Percentiles rank a stretch among this genome's conserved stretches.
phyloP scores from a whole-genome alignment of 257 asterid genomes.

The Agastache rugosa region DNA sequence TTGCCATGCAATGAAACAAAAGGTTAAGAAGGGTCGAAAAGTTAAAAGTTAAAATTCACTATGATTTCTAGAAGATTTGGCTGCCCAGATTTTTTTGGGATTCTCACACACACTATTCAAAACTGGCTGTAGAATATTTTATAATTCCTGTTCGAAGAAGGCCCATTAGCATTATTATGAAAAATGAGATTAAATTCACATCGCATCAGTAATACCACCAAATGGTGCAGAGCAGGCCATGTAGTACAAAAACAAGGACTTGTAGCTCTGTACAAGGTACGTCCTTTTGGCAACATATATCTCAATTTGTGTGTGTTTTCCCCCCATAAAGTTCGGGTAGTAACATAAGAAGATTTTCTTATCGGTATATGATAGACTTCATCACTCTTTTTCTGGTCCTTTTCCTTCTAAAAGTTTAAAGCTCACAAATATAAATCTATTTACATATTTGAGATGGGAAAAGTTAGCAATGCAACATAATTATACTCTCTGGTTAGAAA shows the following conservation, averaged over 20 bases:
- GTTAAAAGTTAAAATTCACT: neutral
- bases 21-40: neutral
- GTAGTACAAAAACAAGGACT: neutral
- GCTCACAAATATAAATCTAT: too few relatives aligned
- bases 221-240: neutral
- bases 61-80: neutral
- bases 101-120: constrained; percentile 1
- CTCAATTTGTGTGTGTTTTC: neutral
- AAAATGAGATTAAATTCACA: too few relatives aligned
- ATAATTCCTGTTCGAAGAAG: neutral
- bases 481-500: too few relatives aligned
- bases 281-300: neutral
- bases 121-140: neutral
- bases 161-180: too few relatives aligned
- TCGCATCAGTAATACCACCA: too few relatives aligned
- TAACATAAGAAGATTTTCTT: neutral
- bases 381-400: neutral
- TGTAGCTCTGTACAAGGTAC: neutral
- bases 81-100: constrained; percentile 2
- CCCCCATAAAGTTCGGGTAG: neutral
- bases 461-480: too few relatives aligned
- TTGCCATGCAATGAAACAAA: neutral
- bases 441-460: too few relatives aligned
- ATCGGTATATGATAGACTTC: neutral
- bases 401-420: neutral